phyloP scores from a whole-genome alignment of 192 early-diverging fungal species.

The Backusella morwellensis region DNA sequence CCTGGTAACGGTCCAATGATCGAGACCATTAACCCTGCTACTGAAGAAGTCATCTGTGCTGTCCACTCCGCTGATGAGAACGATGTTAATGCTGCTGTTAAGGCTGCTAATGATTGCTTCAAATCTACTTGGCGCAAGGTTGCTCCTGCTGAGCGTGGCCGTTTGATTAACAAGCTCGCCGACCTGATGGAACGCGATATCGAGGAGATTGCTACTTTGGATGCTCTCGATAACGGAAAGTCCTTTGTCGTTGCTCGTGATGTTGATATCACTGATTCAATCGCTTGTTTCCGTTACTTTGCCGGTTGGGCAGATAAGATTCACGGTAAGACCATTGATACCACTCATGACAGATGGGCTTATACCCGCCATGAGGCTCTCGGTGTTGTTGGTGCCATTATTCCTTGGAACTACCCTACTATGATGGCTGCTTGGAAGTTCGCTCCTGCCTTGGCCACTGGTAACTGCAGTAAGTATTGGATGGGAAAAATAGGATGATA shows the following conservation, averaged over 20 bases:
- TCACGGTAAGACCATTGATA: conserved; percentile 47
- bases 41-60: conserved; percentile 49
- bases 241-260: conserved; percentile 55
- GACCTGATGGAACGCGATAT: conserved; percentile 47
- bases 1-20: conserved; percentile 46
- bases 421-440: conserved; percentile 71
- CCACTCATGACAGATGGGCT: conserved; percentile 42
- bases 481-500: not conserved
- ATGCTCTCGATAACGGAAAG: conserved; percentile 80
- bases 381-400: conserved; percentile 75
- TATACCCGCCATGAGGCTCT: conserved; percentile 59
- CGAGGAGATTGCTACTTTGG: conserved; percentile 50
- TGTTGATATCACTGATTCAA: conserved; percentile 63
- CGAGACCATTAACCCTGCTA: conserved; percentile 62
- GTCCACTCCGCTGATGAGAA: conserved; percentile 53
- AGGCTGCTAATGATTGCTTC: conserved; percentile 49
- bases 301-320: conserved; percentile 67
- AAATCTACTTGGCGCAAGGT: conserved; percentile 50
- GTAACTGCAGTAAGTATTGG: conserved; percentile 52
- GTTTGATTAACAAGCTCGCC: conserved; percentile 62
- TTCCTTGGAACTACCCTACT: conserved; percentile 72
- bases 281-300: conserved; percentile 76
- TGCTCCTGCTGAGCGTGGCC: conserved; percentile 41
- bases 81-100: conserved; percentile 67
- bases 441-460: conserved; percentile 72